A percentile compares a stretch with the other conserved stretches of the same genome.
These are phyloP conservation scores for Cryoendolithus antarcticus DNA, from an alignment of 2,329 filamentous ascomycete species.

Conservation along the genomic window DNA sequence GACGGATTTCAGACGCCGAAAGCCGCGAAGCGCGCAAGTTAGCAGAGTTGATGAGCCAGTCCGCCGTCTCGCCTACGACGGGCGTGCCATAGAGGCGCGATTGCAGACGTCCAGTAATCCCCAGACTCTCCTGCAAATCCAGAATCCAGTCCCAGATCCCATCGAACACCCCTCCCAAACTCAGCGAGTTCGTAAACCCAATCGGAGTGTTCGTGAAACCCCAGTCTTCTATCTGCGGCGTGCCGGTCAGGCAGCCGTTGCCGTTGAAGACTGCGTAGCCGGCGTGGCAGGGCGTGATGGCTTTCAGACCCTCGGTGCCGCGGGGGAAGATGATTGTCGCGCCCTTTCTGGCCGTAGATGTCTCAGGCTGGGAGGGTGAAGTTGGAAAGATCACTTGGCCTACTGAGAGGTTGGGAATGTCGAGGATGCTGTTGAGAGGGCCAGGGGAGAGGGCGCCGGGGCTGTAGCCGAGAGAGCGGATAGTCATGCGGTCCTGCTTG, in stretches of 20 bases:
- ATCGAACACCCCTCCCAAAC: no score
- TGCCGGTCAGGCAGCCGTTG: slow-evolving; percentile 49
- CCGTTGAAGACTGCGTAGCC: slow-evolving; percentile 50
- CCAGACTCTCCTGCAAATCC: no score
- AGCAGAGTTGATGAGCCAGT: no score
- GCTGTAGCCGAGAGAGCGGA: slow-evolving; percentile 27
- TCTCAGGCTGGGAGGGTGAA: slow-evolving; percentile 10
- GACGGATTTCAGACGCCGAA: no score
- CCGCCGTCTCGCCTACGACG: no score
- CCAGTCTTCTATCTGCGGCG: slow-evolving; percentile 50
- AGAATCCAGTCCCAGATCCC: no score
- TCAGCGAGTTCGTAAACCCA: slow-evolving; percentile 46
- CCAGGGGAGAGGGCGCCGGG: slow-evolving; percentile 29
- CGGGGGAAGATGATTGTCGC: slow-evolving; percentile 33
- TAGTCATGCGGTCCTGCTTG: no score
- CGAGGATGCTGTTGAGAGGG: slow-evolving; percentile 31
- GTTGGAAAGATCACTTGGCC: slow-evolving; percentile 27
- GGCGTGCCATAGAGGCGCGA: no score
- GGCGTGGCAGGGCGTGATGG: slow-evolving; percentile 32
- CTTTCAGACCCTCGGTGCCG: slow-evolving; percentile 28
- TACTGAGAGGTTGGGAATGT: slow-evolving; percentile 31
- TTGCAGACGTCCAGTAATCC: no score
- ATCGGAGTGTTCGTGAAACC: slow-evolving; percentile 48
- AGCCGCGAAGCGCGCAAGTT: no score
- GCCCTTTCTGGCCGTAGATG: slow-evolving; percentile 26